Evolutionary conservation across 148 eudicot genomes (phyloP), one percentile per base, ranked within the genome.

Genomic region (Cornus florida): DNA sequence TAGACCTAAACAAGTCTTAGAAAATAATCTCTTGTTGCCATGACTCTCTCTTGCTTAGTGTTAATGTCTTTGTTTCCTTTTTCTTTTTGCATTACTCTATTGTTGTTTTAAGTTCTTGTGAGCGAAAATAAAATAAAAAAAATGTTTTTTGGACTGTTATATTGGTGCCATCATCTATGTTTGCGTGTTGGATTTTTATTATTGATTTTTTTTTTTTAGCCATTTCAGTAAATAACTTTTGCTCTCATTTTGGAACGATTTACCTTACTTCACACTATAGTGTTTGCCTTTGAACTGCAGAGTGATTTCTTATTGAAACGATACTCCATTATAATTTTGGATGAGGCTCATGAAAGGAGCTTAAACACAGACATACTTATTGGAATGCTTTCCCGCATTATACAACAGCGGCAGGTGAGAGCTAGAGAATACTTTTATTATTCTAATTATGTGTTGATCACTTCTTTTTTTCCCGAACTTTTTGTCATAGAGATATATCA

Each of bases 281-380:
- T 43, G 28, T 28, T 28, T 28, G 13, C 62, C 13, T 56, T 74
- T 74, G 23, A 70, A 20, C 22, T 89, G 84, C 91, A 96, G 98
- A 84, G 82, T 81, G 98, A 96, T 86, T 90, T 93, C 83, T 86
- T 92, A 67, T 68, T 92, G 86, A 91, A 69, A 86, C 86, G 86
- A 67, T 96, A 96, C 84, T 93, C 99, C 10, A 86, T 91, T 32
- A 75, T 96, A 72, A 91, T 96, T 57, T 85, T 96, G 92, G 99
- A 96, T 84, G 99, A 96, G 86, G 99, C 94, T 87, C 99, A 96
- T 84, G 97, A 93, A 85, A 92, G 99, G 85, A 96, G 95, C 86
- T 83, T 96, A 89, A 92, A 93, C 83, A 96, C 98, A 8, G 97
- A 96, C 82, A 92, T 96, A 78, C 99, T 96, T 68, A 90, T 92